These are phyloP conservation scores for Dothidotthia symphoricarpi DNA, from an alignment of 2,329 filamentous ascomycete species.

Conservation along the genomic window DNA sequence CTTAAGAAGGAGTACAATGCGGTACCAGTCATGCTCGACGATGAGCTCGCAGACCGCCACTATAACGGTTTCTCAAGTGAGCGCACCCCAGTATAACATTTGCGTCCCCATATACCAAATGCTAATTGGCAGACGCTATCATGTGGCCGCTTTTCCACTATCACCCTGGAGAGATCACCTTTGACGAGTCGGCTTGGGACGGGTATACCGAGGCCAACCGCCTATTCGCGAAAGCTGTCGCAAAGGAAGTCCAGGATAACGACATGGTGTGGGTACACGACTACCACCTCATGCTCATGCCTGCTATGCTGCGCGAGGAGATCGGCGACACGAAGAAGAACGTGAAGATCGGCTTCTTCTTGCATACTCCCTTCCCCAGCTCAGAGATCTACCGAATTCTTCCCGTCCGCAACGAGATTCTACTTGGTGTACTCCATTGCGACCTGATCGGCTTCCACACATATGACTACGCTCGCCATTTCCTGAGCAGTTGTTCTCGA, in stretches of 20 bases:
- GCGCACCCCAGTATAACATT: slow-evolving; percentile 30
- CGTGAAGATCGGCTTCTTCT: slow-evolving; percentile 96
- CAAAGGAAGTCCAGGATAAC: slow-evolving; percentile 83
- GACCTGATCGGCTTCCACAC: slow-evolving; percentile 98
- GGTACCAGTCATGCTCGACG: slow-evolving; percentile 87
- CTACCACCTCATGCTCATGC: slow-evolving; percentile 96
- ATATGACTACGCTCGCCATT: slow-evolving; percentile 98
- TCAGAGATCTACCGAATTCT: slow-evolving; percentile 96
- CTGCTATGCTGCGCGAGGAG: slow-evolving; percentile 90
- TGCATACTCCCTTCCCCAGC: slow-evolving; percentile 95
- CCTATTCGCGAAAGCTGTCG: slow-evolving; percentile 84
- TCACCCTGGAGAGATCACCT: slow-evolving; percentile 96
- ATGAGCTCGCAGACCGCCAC: slow-evolving; percentile 89
- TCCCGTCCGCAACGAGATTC: slow-evolving; percentile 83
- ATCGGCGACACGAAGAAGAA: slow-evolving; percentile 79
- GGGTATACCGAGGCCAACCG: slow-evolving; percentile 92
- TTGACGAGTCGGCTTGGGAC: slow-evolving; percentile 91
- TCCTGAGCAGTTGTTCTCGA: slow-evolving; percentile 92
- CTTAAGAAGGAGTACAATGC: slow-evolving; percentile 86
- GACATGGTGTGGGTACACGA: slow-evolving; percentile 98
- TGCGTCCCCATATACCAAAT: neutral
- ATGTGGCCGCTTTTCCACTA: slow-evolving; percentile 99
- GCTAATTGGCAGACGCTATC: slow-evolving; percentile 66
- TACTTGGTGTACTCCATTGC: slow-evolving; percentile 85
- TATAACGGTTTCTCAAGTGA: slow-evolving; percentile 98